Conservation (phyloP, 441 rosid genomes). For the Melianthus villosus region DNA sequence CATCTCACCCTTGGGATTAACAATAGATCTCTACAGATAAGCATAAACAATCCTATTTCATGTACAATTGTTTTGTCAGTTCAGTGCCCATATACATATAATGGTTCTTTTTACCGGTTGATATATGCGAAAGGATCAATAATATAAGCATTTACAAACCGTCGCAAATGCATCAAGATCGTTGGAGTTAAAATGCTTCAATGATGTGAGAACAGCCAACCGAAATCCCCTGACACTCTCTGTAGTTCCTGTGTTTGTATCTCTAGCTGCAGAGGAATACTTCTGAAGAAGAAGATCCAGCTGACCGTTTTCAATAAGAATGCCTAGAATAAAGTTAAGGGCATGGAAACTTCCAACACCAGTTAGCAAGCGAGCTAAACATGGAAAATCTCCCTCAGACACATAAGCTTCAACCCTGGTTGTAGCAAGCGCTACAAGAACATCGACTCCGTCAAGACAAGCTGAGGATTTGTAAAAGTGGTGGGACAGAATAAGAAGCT, state of each 20-base stretch:
- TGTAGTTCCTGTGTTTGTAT: constrained; percentile 54
- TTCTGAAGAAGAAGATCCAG: constrained; percentile 91
- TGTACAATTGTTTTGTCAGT: no score
- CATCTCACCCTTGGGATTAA: no score
- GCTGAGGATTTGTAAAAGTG: constrained; percentile 95
- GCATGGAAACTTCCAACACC: constrained; percentile 95
- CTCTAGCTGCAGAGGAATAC: constrained; percentile 88
- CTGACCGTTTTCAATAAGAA: constrained; percentile 88
- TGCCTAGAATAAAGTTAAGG: constrained; percentile 84
- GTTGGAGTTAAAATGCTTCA: constrained; percentile 79
- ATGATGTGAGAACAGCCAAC: constrained; percentile 84
- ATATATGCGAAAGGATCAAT: background rate
- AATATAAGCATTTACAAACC: constrained; percentile 37
- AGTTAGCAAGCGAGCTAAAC: constrained; percentile 83
- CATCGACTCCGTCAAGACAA: constrained; percentile 98
- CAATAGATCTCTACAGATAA: no score
- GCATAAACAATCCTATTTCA: no score
- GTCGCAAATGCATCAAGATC: constrained; percentile 85
- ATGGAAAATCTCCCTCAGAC: constrained; percentile 80
- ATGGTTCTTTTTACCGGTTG: no score
- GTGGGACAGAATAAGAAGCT: constrained; percentile 89
- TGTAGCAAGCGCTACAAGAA: constrained; percentile 92
- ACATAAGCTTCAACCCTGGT: constrained; percentile 92
- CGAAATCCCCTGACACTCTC: constrained; percentile 90
- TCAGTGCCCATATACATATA: no score